A percentile compares a stretch with the other conserved stretches of the same genome.
Evolutionary conservation across 441 rosid genomes (phyloP).

Genomic region (Erysimum cheiri): DNA sequence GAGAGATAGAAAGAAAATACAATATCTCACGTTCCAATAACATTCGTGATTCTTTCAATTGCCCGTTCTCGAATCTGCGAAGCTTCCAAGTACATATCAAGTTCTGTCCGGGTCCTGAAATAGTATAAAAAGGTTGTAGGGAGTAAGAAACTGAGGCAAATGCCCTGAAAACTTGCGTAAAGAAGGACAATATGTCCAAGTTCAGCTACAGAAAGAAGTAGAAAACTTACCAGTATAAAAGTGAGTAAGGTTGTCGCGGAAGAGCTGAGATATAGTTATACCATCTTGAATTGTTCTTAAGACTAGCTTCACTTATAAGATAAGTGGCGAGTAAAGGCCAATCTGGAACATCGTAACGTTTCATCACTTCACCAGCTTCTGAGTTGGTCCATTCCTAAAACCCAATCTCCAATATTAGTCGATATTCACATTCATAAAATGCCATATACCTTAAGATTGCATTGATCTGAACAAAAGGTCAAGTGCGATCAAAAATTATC

Average conservation of each 20-base stretch:
- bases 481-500: slow-evolving; percentile 4
- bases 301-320: slow-evolving; percentile 93
- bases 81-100: slow-evolving; percentile 95
- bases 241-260: slow-evolving; percentile 93
- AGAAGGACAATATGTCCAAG: slow-evolving; percentile 30
- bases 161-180: slow-evolving; percentile 42
- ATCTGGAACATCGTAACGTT: slow-evolving; percentile 86
- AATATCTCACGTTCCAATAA: slow-evolving; percentile 80
- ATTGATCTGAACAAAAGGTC: not conserved
- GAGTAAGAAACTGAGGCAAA: slow-evolving; percentile 61
- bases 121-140: slow-evolving; percentile 56
- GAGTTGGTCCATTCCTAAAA: slow-evolving; percentile 73
- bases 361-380: slow-evolving; percentile 78
- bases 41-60: slow-evolving; percentile 86
- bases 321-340: slow-evolving; percentile 94
- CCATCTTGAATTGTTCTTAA: slow-evolving; percentile 81
- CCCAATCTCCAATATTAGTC: slow-evolving; percentile 6
- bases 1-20: slow-evolving; percentile 10
- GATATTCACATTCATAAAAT: slow-evolving; percentile 15
- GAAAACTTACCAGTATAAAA: slow-evolving; percentile 72
- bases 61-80: slow-evolving; percentile 94
- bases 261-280: slow-evolving; percentile 86
- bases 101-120: slow-evolving; percentile 93
- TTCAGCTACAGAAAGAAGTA: slow-evolving; percentile 34
- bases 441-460: slow-evolving; percentile 1